A percentile compares a stretch with the other conserved stretches of the same genome.
phyloP scores from a whole-genome alignment of 306 rosid genomes.

The Inga leiocalycina region DNA sequence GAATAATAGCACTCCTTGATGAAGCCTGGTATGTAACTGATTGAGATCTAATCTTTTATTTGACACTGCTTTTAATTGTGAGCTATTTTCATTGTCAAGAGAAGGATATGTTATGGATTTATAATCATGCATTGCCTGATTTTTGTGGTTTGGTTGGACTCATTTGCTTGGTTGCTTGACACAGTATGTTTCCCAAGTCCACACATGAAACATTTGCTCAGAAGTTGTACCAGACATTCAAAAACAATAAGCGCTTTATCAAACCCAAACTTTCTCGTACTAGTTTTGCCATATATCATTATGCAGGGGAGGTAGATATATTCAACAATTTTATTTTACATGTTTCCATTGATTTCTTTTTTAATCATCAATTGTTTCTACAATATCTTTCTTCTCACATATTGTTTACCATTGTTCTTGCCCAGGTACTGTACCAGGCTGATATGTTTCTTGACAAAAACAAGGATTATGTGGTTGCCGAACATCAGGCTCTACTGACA shows the following conservation, averaged over 20 bases:
- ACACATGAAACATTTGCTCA: conserved; percentile 99
- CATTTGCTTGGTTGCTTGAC: conserved; percentile 44
- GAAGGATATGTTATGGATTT: conserved; percentile 19
- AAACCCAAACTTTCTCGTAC: conserved; percentile 99
- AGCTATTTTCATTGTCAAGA: conserved; percentile 25
- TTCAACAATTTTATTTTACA: conserved; percentile 24
- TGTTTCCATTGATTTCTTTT: conserved; percentile 27
- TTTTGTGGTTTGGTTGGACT: conserved; percentile 41
- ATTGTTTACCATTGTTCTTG: conserved; percentile 29
- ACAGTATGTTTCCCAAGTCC: conserved; percentile 99
- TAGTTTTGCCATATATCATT: conserved; percentile 90
- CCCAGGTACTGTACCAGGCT: conserved; percentile 88
- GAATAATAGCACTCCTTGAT: conserved; percentile 92
- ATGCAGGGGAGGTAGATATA: conserved; percentile 94
- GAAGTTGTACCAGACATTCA: conserved; percentile 97
- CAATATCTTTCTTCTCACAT: conserved; percentile 24
- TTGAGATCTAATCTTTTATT: conserved; percentile 24
- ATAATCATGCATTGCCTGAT: conserved; percentile 32
- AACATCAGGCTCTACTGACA: conserved; percentile 88
- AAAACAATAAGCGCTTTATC: conserved; percentile 93
- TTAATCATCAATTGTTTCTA: conserved; percentile 9
- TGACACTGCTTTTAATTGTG: conserved; percentile 19
- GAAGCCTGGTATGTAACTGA: conserved; percentile 95
- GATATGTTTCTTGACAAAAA: conserved; percentile 97
- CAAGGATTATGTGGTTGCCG: conserved; percentile 99